phyloP scores from a whole-genome alignment of 805 yeast genomes.

The Blastobotrys attinorum region DNA sequence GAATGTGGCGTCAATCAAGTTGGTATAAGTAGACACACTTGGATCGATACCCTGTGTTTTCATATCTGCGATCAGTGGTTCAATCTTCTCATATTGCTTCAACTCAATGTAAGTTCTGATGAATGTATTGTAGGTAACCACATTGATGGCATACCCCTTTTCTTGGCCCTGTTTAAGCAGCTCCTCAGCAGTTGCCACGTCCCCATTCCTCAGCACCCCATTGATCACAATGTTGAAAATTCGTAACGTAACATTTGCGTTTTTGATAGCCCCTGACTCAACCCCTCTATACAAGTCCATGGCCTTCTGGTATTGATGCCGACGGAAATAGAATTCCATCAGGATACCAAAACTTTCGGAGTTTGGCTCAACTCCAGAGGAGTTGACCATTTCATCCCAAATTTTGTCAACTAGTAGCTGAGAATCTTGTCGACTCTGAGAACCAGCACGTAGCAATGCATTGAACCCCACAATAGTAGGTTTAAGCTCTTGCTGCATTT shows the following conservation, averaged over 20 bases:
- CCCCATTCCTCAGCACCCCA: constrained; percentile 36
- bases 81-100: constrained; percentile 38
- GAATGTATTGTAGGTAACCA: constrained; percentile 45
- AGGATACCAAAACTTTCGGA: constrained; percentile 42
- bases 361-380: constrained; percentile 34
- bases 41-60: constrained; percentile 36
- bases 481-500: constrained; percentile 31
- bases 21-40: constrained; percentile 57
- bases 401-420: constrained; percentile 23
- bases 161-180: constrained; percentile 30
- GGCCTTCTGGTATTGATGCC: constrained; percentile 37
- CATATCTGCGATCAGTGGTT: constrained; percentile 44
- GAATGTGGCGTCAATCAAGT: constrained; percentile 46
- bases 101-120: constrained; percentile 35
- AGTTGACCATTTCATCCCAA: constrained; percentile 32
- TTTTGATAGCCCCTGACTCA: constrained; percentile 26
- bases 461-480: constrained; percentile 54
- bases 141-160: constrained; percentile 37
- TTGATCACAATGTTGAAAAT: constrained; percentile 39
- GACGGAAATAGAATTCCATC: constrained; percentile 40
- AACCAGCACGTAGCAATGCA: constrained; percentile 43
- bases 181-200: constrained; percentile 39
- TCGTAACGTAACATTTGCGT: constrained; percentile 30
- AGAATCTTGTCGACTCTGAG: constrained; percentile 25
- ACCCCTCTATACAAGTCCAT: constrained; percentile 32